Conservation (phyloP, 495 filamentous ascomycete genomes). For the Neurospora tetrasperma region DNA sequence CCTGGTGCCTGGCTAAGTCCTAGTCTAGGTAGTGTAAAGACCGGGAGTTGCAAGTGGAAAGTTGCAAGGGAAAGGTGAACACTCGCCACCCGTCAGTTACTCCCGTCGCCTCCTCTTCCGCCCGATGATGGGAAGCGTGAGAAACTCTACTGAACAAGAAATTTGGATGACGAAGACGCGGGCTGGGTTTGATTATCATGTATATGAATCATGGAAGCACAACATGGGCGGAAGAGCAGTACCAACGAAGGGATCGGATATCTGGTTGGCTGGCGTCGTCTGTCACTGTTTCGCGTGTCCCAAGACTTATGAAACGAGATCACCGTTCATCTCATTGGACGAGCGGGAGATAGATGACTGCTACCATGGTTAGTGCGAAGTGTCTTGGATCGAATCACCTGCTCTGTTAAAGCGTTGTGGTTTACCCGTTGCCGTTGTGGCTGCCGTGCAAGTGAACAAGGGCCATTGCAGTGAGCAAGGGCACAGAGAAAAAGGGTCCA, state of each 20-base stretch:
- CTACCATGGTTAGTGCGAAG: neutral
- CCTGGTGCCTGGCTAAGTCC: too few species aligned
- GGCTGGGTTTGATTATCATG: neutral
- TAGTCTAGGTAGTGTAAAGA: too few species aligned
- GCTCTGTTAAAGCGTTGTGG: neutral
- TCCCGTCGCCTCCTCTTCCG: neutral
- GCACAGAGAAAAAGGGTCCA: neutral
- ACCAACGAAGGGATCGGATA: neutral
- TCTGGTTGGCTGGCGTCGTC: neutral
- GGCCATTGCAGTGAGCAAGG: neutral
- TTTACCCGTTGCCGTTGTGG: neutral
- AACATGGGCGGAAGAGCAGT: neutral
- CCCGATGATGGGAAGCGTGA: neutral
- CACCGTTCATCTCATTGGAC: neutral
- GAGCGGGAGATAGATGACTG: neutral
- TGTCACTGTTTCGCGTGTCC: neutral
- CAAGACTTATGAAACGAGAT: neutral
- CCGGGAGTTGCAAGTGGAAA: neutral
- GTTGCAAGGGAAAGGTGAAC: neutral
- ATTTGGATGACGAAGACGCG: neutral
- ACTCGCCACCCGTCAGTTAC: neutral
- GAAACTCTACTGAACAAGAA: neutral
- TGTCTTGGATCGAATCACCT: neutral
- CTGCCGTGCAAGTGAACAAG: neutral
- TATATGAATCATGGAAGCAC: neutral